phyloP scores from a whole-genome alignment of 495 filamentous ascomycete species.

The Xylaria flabelliformis region DNA sequence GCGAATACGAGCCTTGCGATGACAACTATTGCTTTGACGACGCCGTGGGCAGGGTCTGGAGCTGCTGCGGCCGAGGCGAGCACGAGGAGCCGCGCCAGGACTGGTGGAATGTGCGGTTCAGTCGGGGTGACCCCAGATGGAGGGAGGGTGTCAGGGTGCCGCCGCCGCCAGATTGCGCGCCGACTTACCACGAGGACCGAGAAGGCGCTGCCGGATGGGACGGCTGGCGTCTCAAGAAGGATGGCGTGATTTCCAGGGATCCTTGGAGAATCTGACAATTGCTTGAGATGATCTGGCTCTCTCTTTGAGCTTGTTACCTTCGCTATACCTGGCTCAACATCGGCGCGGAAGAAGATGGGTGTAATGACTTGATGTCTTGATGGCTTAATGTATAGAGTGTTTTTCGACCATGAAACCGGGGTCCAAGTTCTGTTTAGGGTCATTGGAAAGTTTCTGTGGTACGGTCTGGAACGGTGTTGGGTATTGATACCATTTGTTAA shows the following conservation, averaged over 20 bases:
- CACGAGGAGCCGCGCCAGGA: background rate
- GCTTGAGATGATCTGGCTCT: background rate
- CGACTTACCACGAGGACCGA: slow-evolving; percentile 15
- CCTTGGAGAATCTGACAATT: background rate
- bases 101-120: background rate
- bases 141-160: background rate
- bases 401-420: background rate
- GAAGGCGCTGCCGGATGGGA: background rate
- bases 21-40: background rate
- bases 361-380: background rate
- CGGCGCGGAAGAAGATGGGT: background rate
- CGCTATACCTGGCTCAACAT: background rate
- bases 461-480: slow-evolving; percentile 2
- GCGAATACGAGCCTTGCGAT: background rate
- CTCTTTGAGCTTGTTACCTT: background rate
- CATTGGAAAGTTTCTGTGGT: background rate
- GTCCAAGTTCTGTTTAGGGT: background rate
- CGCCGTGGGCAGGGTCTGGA: background rate
- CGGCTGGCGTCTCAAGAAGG: background rate
- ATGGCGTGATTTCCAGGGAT: background rate
- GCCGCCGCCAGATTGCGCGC: background rate
- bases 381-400: background rate
- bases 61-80: slow-evolving; percentile 15
- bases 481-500: background rate
- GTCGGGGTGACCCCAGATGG: background rate